Percentiles rank a stretch among this genome's conserved stretches.
These are phyloP conservation scores for Candida pseudofarinosa DNA, from an alignment of 805 yeast species.

Conservation along the genomic window DNA sequence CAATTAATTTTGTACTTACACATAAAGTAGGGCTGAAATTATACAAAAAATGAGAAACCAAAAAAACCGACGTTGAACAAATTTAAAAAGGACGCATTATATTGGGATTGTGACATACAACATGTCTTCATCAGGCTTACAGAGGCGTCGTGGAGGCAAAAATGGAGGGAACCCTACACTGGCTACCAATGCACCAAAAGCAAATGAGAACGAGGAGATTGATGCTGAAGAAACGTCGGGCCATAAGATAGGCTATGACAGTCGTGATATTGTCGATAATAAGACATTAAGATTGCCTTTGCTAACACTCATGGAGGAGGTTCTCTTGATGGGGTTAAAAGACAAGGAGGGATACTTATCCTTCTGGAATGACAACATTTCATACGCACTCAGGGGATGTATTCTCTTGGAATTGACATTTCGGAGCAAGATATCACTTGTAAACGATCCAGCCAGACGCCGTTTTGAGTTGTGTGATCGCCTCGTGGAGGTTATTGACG, in stretches of 20 bases:
- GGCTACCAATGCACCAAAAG: conserved; percentile 15
- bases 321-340: conserved; percentile 84
- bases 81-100: neutral
- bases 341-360: conserved; percentile 95
- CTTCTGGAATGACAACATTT: conserved; percentile 97
- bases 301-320: conserved; percentile 95
- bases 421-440: conserved; percentile 82
- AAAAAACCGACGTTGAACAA: neutral
- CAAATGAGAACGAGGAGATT: conserved; percentile 24
- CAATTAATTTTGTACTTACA: neutral
- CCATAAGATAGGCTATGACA: conserved; percentile 79
- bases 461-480: conserved; percentile 86
- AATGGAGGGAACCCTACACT: conserved; percentile 18
- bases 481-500: conserved; percentile 80
- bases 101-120: neutral
- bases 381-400: conserved; percentile 94
- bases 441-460: conserved; percentile 88
- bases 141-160: conserved; percentile 67
- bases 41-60: neutral
- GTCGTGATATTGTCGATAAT: conserved; percentile 53
- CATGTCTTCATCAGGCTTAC: conserved; percentile 50
- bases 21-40: neutral
- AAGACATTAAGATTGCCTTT: conserved; percentile 51
- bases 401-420: conserved; percentile 88
- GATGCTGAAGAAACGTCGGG: conserved; percentile 22